phyloP scores from a whole-genome alignment of 768 basidiomycete species.

The Cantharellus anzutake region DNA sequence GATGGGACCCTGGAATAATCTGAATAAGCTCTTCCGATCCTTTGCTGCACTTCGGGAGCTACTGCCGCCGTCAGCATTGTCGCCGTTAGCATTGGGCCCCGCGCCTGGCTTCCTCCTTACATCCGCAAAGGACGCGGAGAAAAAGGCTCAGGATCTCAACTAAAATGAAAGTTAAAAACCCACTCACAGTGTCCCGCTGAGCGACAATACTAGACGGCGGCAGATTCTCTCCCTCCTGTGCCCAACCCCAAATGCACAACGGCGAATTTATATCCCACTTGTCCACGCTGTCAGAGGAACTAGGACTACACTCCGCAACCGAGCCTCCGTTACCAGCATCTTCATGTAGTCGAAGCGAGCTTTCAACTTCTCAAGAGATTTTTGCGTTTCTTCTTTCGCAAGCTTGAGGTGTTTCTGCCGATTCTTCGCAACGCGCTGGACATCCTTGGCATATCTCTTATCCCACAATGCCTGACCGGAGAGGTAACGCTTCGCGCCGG shows the following conservation, averaged over 20 bases:
- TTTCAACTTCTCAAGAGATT: constrained; percentile 2
- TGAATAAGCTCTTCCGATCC: too few species aligned
- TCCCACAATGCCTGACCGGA: constrained; percentile 40
- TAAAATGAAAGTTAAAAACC: neutral
- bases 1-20: too few species aligned
- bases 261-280: constrained; percentile 11
- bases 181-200: constrained; percentile 51
- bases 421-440: constrained; percentile 40
- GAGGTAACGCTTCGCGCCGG: constrained; percentile 55
- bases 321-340: neutral
- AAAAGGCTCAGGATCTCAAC: neutral
- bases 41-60: too few species aligned
- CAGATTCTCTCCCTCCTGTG: constrained; percentile 61
- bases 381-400: constrained; percentile 31
- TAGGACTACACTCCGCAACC: too few species aligned
- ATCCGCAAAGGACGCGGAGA: neutral
- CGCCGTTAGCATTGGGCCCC: too few species aligned
- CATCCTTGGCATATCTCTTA: constrained; percentile 40
- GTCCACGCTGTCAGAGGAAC: neutral
- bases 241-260: constrained; percentile 73
- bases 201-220: constrained; percentile 85
- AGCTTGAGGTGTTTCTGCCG: constrained; percentile 42
- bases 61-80: too few species aligned
- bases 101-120: constrained; percentile 38
- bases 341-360: constrained; percentile 2